A percentile compares a stretch with the other conserved stretches of the same genome.
These are phyloP conservation scores for Eimeria tenella DNA, from an alignment of 169 alveolate species.

Conservation along the genomic window DNA sequence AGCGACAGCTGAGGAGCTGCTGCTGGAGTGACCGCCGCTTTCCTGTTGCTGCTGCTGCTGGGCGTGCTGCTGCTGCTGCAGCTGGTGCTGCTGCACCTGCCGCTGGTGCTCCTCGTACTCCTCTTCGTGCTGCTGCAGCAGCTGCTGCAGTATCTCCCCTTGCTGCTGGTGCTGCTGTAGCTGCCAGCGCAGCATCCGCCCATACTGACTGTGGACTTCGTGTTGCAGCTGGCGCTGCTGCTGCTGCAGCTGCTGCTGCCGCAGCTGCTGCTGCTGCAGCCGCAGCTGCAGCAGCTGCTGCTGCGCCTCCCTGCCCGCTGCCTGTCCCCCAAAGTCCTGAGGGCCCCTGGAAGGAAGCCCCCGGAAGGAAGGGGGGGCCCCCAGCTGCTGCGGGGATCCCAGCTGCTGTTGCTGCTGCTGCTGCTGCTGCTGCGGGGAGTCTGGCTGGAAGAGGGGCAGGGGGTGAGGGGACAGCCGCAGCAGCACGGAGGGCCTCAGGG, in stretches of 20 bases:
- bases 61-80: not conserved
- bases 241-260: not conserved
- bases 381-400: too few relatives aligned
- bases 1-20: not conserved
- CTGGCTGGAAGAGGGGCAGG: too few relatives aligned
- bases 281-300: too few relatives aligned
- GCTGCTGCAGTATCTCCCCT: constrained; percentile 86
- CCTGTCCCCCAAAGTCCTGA: too few relatives aligned
- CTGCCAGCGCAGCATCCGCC: constrained; percentile 94
- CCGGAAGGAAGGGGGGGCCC: too few relatives aligned
- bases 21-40: not conserved
- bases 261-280: not conserved
- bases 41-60: not conserved
- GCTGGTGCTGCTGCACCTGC: constrained; percentile 84
- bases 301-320: too few relatives aligned
- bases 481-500: too few relatives aligned
- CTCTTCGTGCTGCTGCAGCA: constrained; percentile 87
- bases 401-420: too few relatives aligned
- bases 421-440: too few relatives aligned
- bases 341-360: too few relatives aligned
- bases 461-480: too few relatives aligned
- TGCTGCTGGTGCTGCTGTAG: constrained; percentile 86
- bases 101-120: constrained; percentile 87
- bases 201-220: constrained; percentile 91
- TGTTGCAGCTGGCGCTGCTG: not conserved